These are phyloP conservation scores for Trichosporon sp. DNA, from an alignment of 1,284 basidiomycete genomes.

Conservation along the genomic window DNA sequence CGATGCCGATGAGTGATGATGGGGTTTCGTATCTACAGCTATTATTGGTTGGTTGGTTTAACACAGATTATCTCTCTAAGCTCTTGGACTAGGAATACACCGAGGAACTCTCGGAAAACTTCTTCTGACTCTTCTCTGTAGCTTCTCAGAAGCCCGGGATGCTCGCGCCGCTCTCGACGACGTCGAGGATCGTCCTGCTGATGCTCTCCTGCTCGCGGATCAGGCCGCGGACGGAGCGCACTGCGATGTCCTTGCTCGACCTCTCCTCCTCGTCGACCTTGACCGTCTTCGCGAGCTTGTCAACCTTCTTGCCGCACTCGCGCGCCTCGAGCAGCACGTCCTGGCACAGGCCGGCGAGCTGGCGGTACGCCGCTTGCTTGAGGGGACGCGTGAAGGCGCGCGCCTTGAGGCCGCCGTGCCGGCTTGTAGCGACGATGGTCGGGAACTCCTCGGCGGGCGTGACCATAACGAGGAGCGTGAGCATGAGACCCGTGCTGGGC, in stretches of 20 bases:
- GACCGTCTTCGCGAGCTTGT: background rate
- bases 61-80: constrained; percentile 61
- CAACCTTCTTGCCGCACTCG: constrained; percentile 12
- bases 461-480: constrained; percentile 15
- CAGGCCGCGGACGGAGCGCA: constrained; percentile 13
- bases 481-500: constrained; percentile 17
- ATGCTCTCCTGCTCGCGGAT: constrained; percentile 18
- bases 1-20: background rate
- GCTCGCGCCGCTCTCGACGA: constrained; percentile 9
- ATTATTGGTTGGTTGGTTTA: background rate
- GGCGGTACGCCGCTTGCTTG: constrained; percentile 11
- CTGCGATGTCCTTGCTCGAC: constrained; percentile 7
- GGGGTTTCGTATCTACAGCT: background rate
- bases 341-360: constrained; percentile 16
- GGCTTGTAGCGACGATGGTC: background rate
- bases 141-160: constrained; percentile 47
- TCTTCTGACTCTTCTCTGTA: constrained; percentile 36
- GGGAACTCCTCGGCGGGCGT: constrained; percentile 10
- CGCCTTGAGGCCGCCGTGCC: constrained; percentile 4
- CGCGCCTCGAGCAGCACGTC: constrained; percentile 12
- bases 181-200: constrained; percentile 11
- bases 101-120: constrained; percentile 50
- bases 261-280: background rate
- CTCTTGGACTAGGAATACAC: constrained; percentile 35
- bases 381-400: constrained; percentile 13